Conservation (phyloP, 2,329 filamentous ascomycete genomes). For the Sporothrix dimorphospora region DNA sequence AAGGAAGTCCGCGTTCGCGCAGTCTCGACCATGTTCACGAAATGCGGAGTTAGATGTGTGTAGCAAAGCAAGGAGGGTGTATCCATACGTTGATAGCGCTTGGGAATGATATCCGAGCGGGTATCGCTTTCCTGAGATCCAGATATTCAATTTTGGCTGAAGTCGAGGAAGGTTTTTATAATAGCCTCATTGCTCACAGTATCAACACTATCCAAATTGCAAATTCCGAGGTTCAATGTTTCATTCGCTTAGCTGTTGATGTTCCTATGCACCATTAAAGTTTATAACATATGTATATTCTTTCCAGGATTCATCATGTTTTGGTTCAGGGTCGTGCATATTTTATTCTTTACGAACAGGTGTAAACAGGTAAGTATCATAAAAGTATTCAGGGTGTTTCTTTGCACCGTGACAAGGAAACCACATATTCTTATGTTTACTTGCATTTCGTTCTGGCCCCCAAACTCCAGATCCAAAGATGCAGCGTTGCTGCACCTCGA, state of each 20-base stretch:
- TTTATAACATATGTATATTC: neutral
- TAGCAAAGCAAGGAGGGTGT: neutral
- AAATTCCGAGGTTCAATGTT: neutral
- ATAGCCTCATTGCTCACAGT: neutral
- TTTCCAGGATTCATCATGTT: neutral
- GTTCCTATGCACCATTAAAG: neutral
- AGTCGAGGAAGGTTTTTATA: too few species aligned
- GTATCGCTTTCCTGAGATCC: neutral
- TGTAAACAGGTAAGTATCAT: too few species aligned
- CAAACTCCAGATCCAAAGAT: too few species aligned
- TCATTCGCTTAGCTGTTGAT: neutral
- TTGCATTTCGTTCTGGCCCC: too few species aligned
- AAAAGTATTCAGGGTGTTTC: too few species aligned
- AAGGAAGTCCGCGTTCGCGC: neutral
- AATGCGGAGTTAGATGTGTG: neutral
- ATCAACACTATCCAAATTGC: neutral
- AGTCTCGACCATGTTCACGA: neutral
- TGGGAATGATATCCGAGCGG: neutral
- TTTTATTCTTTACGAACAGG: neutral
- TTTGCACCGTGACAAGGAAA: too few species aligned
- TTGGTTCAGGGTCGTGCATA: neutral
- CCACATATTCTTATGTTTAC: too few species aligned
- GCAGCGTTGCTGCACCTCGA: neutral
- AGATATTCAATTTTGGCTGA: constrained; percentile 8
- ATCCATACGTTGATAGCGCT: neutral